Conservation (phyloP, 805 yeast species). For the Cyberlindnera lachancei region DNA sequence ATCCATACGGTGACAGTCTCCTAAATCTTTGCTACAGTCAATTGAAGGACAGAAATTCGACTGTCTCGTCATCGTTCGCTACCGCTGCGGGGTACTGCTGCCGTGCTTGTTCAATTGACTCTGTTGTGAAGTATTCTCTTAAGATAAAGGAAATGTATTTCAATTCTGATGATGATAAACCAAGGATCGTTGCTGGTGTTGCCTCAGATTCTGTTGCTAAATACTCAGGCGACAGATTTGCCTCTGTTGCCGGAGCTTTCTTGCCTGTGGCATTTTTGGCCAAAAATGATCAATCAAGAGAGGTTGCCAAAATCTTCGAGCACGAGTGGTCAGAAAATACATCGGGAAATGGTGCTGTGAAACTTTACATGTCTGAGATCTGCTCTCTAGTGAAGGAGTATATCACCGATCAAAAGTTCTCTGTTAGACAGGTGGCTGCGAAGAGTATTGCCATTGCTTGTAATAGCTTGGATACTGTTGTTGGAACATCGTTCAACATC, state of each 20-base stretch:
- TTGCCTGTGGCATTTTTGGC: slow-evolving; percentile 79
- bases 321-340: slow-evolving; percentile 74
- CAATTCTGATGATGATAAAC: slow-evolving; percentile 39
- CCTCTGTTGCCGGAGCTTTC: slow-evolving; percentile 51
- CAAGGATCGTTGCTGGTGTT: slow-evolving; percentile 46
- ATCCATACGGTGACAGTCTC: slow-evolving; percentile 55
- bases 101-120: slow-evolving; percentile 47
- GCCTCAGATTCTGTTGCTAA: slow-evolving; percentile 62
- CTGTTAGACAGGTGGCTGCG: slow-evolving; percentile 64
- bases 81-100: slow-evolving; percentile 73
- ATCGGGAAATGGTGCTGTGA: slow-evolving; percentile 65
- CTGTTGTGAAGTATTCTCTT: slow-evolving; percentile 46
- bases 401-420: slow-evolving; percentile 52
- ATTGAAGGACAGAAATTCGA: slow-evolving; percentile 60
- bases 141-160: slow-evolving; percentile 51
- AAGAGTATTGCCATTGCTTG: slow-evolving; percentile 55
- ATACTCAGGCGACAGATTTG: slow-evolving; percentile 62
- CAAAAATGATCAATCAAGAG: slow-evolving; percentile 50
- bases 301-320: slow-evolving; percentile 42
- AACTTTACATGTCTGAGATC: slow-evolving; percentile 65
- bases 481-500: slow-evolving; percentile 16
- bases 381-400: slow-evolving; percentile 40
- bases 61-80: slow-evolving; percentile 71
- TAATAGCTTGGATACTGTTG: slow-evolving; percentile 31
- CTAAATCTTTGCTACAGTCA: slow-evolving; percentile 52